Evolutionary conservation across 2,329 filamentous ascomycete genomes (phyloP).

Genomic region (Pseudogymnoascus pannorum): DNA sequence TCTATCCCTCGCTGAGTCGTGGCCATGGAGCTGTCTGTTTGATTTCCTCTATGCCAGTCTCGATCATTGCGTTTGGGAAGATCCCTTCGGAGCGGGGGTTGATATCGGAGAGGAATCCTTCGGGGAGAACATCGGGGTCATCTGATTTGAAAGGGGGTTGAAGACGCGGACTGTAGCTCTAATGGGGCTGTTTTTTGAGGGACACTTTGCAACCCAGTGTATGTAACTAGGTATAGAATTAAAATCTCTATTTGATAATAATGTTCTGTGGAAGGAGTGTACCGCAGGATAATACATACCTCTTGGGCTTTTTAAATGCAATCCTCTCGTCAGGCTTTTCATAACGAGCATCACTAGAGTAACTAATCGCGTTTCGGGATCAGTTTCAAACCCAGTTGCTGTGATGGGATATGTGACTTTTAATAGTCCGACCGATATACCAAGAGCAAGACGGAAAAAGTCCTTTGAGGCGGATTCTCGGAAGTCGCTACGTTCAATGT

Average conservation of each 20-base stretch:
- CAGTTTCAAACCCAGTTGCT: conserved; percentile 63
- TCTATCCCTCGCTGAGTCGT: conserved; percentile 53
- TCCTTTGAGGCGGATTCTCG: conserved; percentile 63
- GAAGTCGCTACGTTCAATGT: conserved; percentile 78
- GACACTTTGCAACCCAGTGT: conserved; percentile 76
- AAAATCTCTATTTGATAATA: conserved; percentile 55
- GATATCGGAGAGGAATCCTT: conserved; percentile 76
- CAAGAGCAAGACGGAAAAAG: conserved; percentile 71
- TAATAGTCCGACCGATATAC: conserved; percentile 66
- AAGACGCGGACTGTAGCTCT: conserved; percentile 72
- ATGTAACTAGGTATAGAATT: conserved; percentile 75
- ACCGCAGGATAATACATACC: background rate
- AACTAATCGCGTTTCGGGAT: conserved; percentile 52
- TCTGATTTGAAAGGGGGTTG: conserved; percentile 82
- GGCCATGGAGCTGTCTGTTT: conserved; percentile 70
- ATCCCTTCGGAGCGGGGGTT: conserved; percentile 77
- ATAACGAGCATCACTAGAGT: conserved; percentile 59
- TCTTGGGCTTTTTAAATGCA: background rate
- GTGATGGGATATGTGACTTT: conserved; percentile 64
- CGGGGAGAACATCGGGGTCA: conserved; percentile 68
- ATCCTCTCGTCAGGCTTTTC: conserved; percentile 46
- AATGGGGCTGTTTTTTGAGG: conserved; percentile 47
- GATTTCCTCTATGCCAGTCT: conserved; percentile 76
- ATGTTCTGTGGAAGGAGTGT: background rate
- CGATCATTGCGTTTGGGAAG: conserved; percentile 71